phyloP scores from a whole-genome alignment of 2,329 filamentous ascomycete genomes.

The Fusarium udum region DNA sequence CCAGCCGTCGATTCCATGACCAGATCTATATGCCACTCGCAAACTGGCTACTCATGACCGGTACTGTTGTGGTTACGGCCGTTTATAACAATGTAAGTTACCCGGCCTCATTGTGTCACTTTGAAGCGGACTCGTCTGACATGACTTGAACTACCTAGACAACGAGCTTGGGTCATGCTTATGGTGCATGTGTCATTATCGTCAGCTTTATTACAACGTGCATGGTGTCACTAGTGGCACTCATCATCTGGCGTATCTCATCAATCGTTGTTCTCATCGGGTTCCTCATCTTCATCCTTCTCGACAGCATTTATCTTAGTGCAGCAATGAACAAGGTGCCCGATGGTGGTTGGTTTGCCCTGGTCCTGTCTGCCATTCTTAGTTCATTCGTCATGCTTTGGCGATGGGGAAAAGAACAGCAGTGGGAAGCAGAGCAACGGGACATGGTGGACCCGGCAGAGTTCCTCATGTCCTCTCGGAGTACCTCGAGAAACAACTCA shows the following conservation, averaged over 20 bases:
- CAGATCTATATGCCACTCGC: conserved; percentile 80
- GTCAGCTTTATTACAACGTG: conserved; percentile 82
- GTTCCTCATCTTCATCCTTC: conserved; percentile 70
- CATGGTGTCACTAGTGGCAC: conserved; percentile 76
- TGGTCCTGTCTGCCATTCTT: conserved; percentile 70
- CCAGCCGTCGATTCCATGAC: conserved; percentile 74
- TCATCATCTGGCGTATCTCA: conserved; percentile 76
- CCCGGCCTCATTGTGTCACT: not conserved
- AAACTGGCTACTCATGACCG: conserved; percentile 82
- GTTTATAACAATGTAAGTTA: conserved; percentile 73
- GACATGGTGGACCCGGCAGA: conserved; percentile 63
- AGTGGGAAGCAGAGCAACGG: conserved; percentile 75
- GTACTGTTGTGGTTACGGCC: conserved; percentile 77
- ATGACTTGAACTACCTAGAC: conserved; percentile 51
- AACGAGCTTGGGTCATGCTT: conserved; percentile 75
- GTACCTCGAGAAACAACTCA: conserved; percentile 40
- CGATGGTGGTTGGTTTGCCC: conserved; percentile 80
- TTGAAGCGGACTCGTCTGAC: not conserved
- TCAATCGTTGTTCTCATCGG: conserved; percentile 67
- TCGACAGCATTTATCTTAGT: conserved; percentile 77
- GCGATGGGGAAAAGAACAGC: conserved; percentile 81
- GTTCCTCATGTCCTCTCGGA: conserved; percentile 43
- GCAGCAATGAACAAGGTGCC: conserved; percentile 78
- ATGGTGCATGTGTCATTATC: conserved; percentile 82
- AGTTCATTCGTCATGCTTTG: conserved; percentile 75